These are phyloP conservation scores for Mycoemilia scoparia DNA, from an alignment of 192 early-diverging fungal genomes.

Conservation along the genomic window DNA sequence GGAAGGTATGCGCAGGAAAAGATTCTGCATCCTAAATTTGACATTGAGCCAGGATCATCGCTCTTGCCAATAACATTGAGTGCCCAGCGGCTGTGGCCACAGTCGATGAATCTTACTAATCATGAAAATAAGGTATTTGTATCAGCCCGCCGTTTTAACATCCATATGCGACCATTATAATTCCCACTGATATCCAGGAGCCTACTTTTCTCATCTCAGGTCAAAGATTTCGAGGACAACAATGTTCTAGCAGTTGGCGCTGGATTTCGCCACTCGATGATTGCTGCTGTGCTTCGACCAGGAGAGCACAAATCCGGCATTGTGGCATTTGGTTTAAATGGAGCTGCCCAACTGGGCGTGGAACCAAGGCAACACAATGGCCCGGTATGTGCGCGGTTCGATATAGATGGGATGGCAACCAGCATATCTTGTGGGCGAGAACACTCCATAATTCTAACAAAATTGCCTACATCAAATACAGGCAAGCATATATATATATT, in stretches of 20 bases:
- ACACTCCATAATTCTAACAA: conserved; percentile 41
- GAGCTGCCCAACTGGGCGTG: conserved; percentile 30
- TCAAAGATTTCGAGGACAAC: neutral
- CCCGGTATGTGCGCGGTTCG: conserved; percentile 4
- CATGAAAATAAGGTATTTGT: conserved; percentile 4
- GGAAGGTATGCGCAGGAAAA: conserved; percentile 13
- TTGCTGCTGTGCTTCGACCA: conserved; percentile 4
- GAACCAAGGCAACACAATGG: conserved; percentile 1
- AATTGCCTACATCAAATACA: neutral
- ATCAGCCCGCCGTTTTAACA: conserved; percentile 5
- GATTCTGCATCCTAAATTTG: no score
- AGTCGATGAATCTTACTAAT: neutral
- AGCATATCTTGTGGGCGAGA: conserved; percentile 45
- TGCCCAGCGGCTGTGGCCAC: neutral
- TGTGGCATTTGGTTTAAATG: conserved; percentile 31
- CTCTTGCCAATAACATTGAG: neutral
- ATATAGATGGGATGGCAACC: conserved; percentile 10
- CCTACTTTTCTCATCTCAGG: no score
- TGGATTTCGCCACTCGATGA: conserved; percentile 15
- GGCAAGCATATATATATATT: neutral
- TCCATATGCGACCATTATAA: no score
- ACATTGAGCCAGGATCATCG: no score
- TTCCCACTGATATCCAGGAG: no score
- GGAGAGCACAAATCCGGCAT: conserved; percentile 11
- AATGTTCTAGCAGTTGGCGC: conserved; percentile 14